Evolutionary conservation across 129 eudicot species (phyloP).

Genomic region (Pittosporum tobira): DNA sequence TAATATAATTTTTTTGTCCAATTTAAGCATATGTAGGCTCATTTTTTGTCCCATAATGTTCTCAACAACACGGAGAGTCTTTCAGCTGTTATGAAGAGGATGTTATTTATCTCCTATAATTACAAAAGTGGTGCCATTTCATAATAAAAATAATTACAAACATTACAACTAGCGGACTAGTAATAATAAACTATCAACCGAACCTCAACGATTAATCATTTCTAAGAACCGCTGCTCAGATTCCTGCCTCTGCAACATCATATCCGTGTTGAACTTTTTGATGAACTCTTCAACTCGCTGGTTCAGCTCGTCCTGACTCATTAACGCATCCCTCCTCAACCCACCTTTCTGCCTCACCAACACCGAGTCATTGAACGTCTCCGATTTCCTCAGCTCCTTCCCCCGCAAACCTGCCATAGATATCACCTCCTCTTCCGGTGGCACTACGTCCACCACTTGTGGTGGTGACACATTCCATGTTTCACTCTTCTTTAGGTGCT

Average conservation of each 20-base stretch:
- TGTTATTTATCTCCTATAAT: too few species aligned
- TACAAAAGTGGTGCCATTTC: too few species aligned
- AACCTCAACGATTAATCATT: slow-evolving; percentile 58
- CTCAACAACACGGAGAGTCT: too few species aligned
- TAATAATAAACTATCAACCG: too few species aligned
- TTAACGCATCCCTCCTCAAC: slow-evolving; percentile 47
- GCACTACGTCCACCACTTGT: not conserved
- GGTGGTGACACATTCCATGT: slow-evolving; percentile 23
- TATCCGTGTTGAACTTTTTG: slow-evolving; percentile 57
- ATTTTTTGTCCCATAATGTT: too few species aligned
- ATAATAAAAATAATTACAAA: too few species aligned
- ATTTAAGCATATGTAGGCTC: too few species aligned
- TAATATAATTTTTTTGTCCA: too few species aligned
- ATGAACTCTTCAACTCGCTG: slow-evolving; percentile 68
- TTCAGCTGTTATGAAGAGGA: too few species aligned
- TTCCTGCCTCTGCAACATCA: slow-evolving; percentile 66
- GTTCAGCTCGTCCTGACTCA: slow-evolving; percentile 71
- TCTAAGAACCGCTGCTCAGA: slow-evolving; percentile 49
- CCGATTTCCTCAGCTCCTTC: slow-evolving; percentile 47
- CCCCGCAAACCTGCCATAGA: not conserved
- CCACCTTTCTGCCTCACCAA: slow-evolving; percentile 28
- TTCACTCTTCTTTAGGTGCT: slow-evolving; percentile 25
- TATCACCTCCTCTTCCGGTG: slow-evolving; percentile 8
- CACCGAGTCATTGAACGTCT: slow-evolving; percentile 47
- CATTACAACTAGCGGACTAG: too few species aligned